Percentiles rank a stretch among this genome's conserved stretches.
Evolutionary conservation across 2,329 filamentous ascomycete genomes (phyloP).

Genomic region (Capronia americana): DNA sequence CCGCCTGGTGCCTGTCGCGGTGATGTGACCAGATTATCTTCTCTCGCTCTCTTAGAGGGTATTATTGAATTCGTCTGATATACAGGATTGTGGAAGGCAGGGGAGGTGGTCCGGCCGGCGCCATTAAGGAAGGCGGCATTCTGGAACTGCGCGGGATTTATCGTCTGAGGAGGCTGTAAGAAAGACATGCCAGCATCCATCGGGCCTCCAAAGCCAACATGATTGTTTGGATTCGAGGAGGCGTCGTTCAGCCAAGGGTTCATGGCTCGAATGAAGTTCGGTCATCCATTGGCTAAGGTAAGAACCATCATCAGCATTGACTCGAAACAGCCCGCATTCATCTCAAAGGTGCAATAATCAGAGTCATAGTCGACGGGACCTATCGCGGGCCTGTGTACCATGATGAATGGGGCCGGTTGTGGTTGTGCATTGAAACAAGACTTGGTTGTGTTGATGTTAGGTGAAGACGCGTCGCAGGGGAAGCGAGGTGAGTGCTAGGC

Average conservation of each 20-base stretch:
- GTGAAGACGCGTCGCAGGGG: constrained; percentile 31
- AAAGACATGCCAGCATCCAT: constrained; percentile 57
- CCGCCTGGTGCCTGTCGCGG: constrained; percentile 77
- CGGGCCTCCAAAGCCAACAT: constrained; percentile 55
- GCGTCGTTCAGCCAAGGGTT: constrained; percentile 59
- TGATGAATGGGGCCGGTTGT: constrained; percentile 21
- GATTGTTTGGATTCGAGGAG: constrained; percentile 56
- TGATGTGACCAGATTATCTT: constrained; percentile 84
- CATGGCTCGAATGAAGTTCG: constrained; percentile 56
- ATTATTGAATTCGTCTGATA: constrained; percentile 87
- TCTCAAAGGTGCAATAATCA: constrained; percentile 16
- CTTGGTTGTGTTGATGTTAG: constrained; percentile 13
- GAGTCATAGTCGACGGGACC: constrained; percentile 9
- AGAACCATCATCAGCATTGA: constrained; percentile 43
- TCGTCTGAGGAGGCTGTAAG: constrained; percentile 53
- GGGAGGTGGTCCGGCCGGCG: constrained; percentile 80
- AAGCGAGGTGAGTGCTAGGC: constrained; percentile 11
- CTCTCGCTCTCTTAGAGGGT: constrained; percentile 84
- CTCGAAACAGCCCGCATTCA: constrained; percentile 25
- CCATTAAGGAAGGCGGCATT: constrained; percentile 75
- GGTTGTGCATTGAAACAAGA: constrained; percentile 21
- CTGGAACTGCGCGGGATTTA: constrained; percentile 61
- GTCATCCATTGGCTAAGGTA: constrained; percentile 52
- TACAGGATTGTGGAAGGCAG: constrained; percentile 75
- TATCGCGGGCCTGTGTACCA: constrained; percentile 4